Percentiles rank a stretch among this genome's conserved stretches.
phyloP scores from a whole-genome alignment of 176 grass and related monocot genomes.

The Triticum turgidum region DNA sequence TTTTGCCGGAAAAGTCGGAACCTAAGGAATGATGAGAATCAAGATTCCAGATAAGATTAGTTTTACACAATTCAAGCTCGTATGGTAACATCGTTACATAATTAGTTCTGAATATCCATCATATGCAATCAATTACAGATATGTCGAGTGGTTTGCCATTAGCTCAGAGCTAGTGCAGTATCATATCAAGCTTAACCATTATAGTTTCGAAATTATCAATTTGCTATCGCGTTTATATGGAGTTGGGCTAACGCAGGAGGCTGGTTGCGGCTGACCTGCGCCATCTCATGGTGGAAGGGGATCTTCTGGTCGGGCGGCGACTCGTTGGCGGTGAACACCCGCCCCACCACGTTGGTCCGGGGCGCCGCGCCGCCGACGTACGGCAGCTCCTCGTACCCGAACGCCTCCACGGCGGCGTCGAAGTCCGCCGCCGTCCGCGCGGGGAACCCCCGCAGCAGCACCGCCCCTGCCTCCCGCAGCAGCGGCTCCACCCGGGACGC shows the following conservation, averaged over 20 bases:
- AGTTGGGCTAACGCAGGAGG: neutral
- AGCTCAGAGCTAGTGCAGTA: neutral
- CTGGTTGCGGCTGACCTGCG: slow-evolving; percentile 53
- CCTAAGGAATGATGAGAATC: slow-evolving; percentile 26
- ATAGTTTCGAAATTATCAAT: too few species aligned
- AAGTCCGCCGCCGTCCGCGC: slow-evolving; percentile 54
- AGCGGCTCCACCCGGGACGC: slow-evolving; percentile 53
- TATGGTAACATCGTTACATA: neutral
- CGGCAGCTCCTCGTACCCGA: slow-evolving; percentile 86
- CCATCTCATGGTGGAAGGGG: slow-evolving; percentile 99
- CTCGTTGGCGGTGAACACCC: slow-evolving; percentile 96
- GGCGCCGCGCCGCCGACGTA: slow-evolving; percentile 92
- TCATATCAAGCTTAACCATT: too few species aligned
- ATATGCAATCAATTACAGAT: neutral
- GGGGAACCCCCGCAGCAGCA: slow-evolving; percentile 80
- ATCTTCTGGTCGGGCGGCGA: slow-evolving; percentile 96
- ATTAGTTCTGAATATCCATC: neutral
- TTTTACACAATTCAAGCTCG: neutral
- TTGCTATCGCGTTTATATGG: neutral
- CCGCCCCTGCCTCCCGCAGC: slow-evolving; percentile 56
- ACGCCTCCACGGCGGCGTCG: slow-evolving; percentile 69
- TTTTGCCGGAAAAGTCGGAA: slow-evolving; percentile 78
- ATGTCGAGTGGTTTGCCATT: too few species aligned
- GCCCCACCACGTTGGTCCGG: slow-evolving; percentile 77
- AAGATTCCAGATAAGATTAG: neutral